phyloP scores from a whole-genome alignment of 805 yeast genomes.

The Monosporozyma yasuniensis region DNA sequence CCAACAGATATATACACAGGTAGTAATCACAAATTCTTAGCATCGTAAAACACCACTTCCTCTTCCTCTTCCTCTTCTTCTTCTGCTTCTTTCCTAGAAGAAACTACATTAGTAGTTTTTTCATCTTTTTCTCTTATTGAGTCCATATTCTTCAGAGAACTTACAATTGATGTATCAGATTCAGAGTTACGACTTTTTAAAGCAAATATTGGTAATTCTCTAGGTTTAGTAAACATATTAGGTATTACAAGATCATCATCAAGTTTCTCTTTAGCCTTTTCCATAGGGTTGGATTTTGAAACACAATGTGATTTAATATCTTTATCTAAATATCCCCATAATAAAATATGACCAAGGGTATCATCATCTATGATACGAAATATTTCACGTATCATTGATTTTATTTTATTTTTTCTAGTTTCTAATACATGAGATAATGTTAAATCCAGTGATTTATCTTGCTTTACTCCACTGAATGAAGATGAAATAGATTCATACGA shows the following conservation, averaged over 20 bases:
- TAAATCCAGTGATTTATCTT: not conserved
- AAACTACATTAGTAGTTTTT: not conserved
- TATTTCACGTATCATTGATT: constrained; percentile 10
- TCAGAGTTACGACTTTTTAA: not conserved
- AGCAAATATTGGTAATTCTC: not conserved
- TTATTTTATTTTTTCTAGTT: constrained; percentile 8
- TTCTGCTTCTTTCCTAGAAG: not conserved
- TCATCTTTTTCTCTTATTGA: not conserved
- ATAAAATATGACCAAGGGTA: constrained; percentile 15
- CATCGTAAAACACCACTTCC: not conserved
- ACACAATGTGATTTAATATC: not conserved
- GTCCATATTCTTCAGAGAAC: not conserved
- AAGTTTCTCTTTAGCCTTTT: not conserved
- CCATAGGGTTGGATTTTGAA: not conserved
- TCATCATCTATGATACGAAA: constrained; percentile 14
- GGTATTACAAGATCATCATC: not conserved
- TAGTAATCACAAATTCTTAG: not conserved
- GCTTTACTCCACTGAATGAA: not conserved
- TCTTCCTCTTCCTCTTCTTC: not conserved
- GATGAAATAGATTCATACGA: not conserved
- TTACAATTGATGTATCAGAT: not conserved
- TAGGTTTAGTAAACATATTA: not conserved
- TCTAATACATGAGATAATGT: constrained; percentile 5
- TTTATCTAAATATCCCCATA: constrained; percentile 6
- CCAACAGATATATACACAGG: too few species aligned